Evolutionary conservation across 2,329 filamentous ascomycete genomes (phyloP).

Genomic region (Sporothrix phasma): DNA sequence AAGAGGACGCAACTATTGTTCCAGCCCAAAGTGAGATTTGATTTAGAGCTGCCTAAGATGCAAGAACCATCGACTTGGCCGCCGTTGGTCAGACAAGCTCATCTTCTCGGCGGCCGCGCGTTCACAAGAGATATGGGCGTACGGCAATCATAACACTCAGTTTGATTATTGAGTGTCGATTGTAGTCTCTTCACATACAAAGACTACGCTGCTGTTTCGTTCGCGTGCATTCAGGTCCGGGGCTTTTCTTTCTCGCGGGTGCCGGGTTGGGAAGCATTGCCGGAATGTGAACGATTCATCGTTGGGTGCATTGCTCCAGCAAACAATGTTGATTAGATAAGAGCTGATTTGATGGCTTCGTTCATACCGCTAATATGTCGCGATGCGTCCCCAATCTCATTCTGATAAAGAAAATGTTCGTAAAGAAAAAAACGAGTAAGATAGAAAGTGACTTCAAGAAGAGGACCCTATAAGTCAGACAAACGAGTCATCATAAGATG

Average conservation of each 20-base stretch:
- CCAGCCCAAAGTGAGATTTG: not conserved
- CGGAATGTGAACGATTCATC: too few species aligned
- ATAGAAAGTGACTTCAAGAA: too few species aligned
- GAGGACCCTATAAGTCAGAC: too few species aligned
- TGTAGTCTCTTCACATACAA: too few species aligned
- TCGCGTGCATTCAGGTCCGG: not conserved
- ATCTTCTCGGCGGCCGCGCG: slow-evolving; percentile 5
- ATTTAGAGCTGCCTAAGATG: not conserved
- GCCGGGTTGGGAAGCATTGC: too few species aligned
- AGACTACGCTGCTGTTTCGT: not conserved
- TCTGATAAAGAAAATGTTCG: not conserved
- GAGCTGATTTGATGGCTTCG: too few species aligned
- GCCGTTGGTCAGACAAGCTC: not conserved
- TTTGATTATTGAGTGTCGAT: not conserved
- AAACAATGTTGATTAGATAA: too few species aligned
- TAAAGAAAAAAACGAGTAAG: too few species aligned
- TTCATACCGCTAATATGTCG: too few species aligned
- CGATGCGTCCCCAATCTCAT: too few species aligned
- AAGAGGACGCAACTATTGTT: not conserved
- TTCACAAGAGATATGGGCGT: not conserved
- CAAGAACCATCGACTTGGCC: not conserved
- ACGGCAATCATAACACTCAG: not conserved
- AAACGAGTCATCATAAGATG: not conserved
- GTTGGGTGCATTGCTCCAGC: too few species aligned
- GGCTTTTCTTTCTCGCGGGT: too few species aligned